These are phyloP conservation scores for Wickerhamiella allomyrinae DNA, from an alignment of 805 yeast species.

Conservation along the genomic window DNA sequence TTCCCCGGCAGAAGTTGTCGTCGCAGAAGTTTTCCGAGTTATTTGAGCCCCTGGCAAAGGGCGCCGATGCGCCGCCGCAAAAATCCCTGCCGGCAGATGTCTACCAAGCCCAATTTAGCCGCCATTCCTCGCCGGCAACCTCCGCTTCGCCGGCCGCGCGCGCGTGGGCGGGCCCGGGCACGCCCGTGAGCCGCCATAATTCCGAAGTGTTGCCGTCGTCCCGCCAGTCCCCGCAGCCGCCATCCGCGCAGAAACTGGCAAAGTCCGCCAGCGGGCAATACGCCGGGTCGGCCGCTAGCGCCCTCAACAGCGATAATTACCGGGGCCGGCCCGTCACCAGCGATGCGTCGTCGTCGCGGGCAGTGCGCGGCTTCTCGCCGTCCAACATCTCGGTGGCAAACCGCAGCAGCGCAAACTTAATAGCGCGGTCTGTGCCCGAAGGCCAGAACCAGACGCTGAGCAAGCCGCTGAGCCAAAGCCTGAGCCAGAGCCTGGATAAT, in stretches of 20 bases:
- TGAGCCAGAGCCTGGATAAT: no score
- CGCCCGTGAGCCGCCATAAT: no score
- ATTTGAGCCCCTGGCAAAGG: background rate
- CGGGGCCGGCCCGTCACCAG: background rate
- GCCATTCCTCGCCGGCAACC: background rate
- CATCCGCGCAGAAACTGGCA: background rate
- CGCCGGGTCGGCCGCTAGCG: background rate
- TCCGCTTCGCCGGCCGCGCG: no score
- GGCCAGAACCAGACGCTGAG: no score
- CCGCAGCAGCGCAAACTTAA: slow-evolving; percentile 1
- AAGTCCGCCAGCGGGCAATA: background rate
- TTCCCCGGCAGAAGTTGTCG: background rate
- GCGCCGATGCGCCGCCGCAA: background rate
- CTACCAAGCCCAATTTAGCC: background rate
- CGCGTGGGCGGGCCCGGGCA: no score
- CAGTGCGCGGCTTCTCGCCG: slow-evolving; percentile 28
- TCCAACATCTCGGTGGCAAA: slow-evolving; percentile 25
- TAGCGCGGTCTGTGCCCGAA: background rate
- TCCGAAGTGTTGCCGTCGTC: no score
- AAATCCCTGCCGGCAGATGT: background rate
- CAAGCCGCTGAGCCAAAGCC: slow-evolving; percentile 2
- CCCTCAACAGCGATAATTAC: background rate
- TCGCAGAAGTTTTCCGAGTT: background rate
- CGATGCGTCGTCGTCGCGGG: background rate
- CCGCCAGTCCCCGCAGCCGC: background rate